Evolutionary conservation across 2,329 filamentous ascomycete species (phyloP), one percentile per base, ranked within the genome.

Genomic region (Claviceps pazoutovae): DNA sequence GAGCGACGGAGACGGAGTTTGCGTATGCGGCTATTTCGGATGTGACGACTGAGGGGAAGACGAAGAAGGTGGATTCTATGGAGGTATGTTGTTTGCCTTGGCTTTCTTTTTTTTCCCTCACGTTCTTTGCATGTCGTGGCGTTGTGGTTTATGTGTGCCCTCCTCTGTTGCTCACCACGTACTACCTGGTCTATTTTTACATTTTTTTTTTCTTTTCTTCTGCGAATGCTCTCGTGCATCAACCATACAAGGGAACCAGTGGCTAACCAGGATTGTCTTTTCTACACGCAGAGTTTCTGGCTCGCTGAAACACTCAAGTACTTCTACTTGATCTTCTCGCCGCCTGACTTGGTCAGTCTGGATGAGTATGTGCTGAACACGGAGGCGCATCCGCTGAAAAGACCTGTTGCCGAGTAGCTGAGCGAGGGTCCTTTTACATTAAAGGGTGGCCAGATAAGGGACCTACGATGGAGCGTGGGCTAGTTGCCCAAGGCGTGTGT

Each of bases 251-350:
- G n/a, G 16, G 30, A 1, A 46, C 21, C 1, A 17, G 1, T 14
- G 19, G 21, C 13, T 23, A 8, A 23, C 42, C 13, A 44, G 9
- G 9, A 34, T 13, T 44, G 7, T 21, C n/a, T n/a, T n/a, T n/a
- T n/a, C 42, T 14, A 43, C 13, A 16, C 39, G 6, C 75, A 87
- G 70, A 83, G 78, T 55, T 87, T 86, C 59, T 88, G 84, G 81
- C 68, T 84, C 59, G 79, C 80, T 0, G 83, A 88, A 68, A 88
- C 83, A 16, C 66, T 88, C 54, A 88, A 87, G 66, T 88, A 88
- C 56, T 86, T 86, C 52, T 88, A 83, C 57, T 63, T 88, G 48
- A 75, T 87, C 30, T 88, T 87, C 58, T 79, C 77, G 21, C 75
- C 83, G 16, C 77, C 80, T 0, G 72, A 76, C n/a, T 59, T 81